These are phyloP conservation scores for Starmerella apis DNA, from an alignment of 805 yeast genomes.

Conservation along the genomic window DNA sequence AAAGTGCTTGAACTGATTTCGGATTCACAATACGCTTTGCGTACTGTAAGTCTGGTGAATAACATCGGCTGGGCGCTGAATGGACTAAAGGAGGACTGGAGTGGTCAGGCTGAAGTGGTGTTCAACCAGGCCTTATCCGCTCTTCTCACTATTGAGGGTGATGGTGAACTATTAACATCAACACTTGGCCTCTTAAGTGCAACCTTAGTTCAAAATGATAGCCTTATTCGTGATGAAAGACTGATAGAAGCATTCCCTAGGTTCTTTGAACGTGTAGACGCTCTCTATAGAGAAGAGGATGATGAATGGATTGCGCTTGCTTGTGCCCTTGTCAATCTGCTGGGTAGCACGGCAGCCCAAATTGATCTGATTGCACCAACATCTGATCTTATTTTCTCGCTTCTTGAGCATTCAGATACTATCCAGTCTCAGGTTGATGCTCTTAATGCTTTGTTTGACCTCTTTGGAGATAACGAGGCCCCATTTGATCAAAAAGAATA, in stretches of 20 bases:
- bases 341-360: constrained; percentile 7
- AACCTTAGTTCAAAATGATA: constrained; percentile 17
- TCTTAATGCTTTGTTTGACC: constrained; percentile 58
- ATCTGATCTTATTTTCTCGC: constrained; percentile 10
- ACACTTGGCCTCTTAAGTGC: constrained; percentile 20
- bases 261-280: constrained; percentile 2
- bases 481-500: constrained; percentile 52
- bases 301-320: constrained; percentile 12
- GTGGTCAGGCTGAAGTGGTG: constrained; percentile 24
- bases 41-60: constrained; percentile 57
- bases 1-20: constrained; percentile 23
- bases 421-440: constrained; percentile 46
- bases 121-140: constrained; percentile 21
- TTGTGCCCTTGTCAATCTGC: constrained; percentile 9
- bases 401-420: constrained; percentile 20
- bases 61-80: constrained; percentile 36
- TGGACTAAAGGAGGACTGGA: constrained; percentile 33
- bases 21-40: constrained; percentile 40
- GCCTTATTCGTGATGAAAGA: background rate
- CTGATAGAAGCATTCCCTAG: background rate
- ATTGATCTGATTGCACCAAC: constrained; percentile 6
- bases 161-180: constrained; percentile 26
- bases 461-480: constrained; percentile 63
- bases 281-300: constrained; percentile 3
- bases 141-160: constrained; percentile 21